Base-by-base conservation (phyloP, 129 eudicot species). In the Arctium minus region DNA sequence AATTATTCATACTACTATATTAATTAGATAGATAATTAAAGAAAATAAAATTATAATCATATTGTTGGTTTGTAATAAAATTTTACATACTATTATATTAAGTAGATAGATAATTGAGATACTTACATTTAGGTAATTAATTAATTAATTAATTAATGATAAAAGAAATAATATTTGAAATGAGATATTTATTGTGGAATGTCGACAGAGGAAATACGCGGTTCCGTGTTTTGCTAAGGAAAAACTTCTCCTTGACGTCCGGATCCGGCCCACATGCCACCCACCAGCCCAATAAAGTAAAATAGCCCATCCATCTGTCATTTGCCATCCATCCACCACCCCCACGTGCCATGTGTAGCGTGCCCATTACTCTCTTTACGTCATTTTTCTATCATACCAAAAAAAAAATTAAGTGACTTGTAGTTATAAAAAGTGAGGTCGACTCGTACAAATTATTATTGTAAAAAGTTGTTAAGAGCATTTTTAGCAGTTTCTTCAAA, bases 191-290 rank as follows among this genome's bases (percentile, higher is more conserved):
- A 10, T 46, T 10, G 36, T 33, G 36, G 36, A 33, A 33, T 33
- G 44, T 44, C 46, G 33, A 74, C 44, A 13, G 62, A 50, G 62
- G 6, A 39, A 75, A 8, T 32, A 74, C 48, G 68, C 75, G 80
- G 10, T 82, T 82, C 75, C 75, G 80, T 82, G 85, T 74, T 82
- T 82, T 82, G 17, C 18, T 67, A 82, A 60, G 29, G 42, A 31
- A 27, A 74, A 82, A 36, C 80, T 74, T 82, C 76, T 82, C 85
- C 85, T 75, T 82, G 9, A 82, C 80, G 80, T 42, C 68, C 76
- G 85, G 85, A 82, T 82, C 85, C 81, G 76, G 80, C 81, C 85
- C 80, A 75, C 85, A 75, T 82, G 85, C 70, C 53, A 76, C 68
- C 85, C 37, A 82, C 80, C 80, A 33, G 80, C 76, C 85, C 81